Base-by-base conservation (phyloP, 148 eudicot genomes). In the Linanthus parryae region DNA sequence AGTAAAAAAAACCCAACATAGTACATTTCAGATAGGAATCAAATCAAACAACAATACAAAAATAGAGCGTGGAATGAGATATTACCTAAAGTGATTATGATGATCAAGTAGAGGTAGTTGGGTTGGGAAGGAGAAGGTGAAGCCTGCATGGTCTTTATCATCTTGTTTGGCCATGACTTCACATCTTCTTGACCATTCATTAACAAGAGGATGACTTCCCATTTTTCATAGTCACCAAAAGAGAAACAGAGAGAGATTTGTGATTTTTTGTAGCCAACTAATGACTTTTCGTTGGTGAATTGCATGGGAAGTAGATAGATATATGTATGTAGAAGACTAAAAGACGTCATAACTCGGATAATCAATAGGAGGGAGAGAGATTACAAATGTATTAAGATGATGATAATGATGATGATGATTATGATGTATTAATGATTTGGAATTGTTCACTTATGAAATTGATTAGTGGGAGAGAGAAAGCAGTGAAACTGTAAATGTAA, bases 31-130 rank as follows among this genome's bases (percentile, higher is more conserved):
- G n/a, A n/a, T n/a, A n/a, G n/a, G n/a, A n/a, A n/a, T n/a, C n/a
- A n/a, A n/a, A n/a, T n/a, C n/a, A n/a, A n/a, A n/a, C n/a, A n/a
- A n/a, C n/a, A n/a, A n/a, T n/a, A n/a, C n/a, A n/a, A n/a, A n/a
- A n/a, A n/a, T n/a, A n/a, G n/a, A n/a, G n/a, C n/a, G n/a, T n/a
- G n/a, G n/a, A n/a, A n/a, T n/a, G n/a, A n/a, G 28, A 47, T 14
- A 5, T 25, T 49, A 49, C 54, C 54, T 49, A 17, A 49, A 8
- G 10, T 49, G 23, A 62, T 76, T 72, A 43, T 64, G 53, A 17
- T 49, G 23, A 62, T 76, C 74, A 43, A 67, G 53, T 29, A 68
- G 62, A 43, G 64, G 68, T 6, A 61, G 44, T 41, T 47, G 47
- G 31, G 27, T 41, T 19, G 76, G 69, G 17, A 69, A 55, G 51